Evolutionary conservation across 164 flowering plant genomes (phyloP), one percentile per base, ranked within the genome.

Genomic region (Euptelea pleiosperma): DNA sequence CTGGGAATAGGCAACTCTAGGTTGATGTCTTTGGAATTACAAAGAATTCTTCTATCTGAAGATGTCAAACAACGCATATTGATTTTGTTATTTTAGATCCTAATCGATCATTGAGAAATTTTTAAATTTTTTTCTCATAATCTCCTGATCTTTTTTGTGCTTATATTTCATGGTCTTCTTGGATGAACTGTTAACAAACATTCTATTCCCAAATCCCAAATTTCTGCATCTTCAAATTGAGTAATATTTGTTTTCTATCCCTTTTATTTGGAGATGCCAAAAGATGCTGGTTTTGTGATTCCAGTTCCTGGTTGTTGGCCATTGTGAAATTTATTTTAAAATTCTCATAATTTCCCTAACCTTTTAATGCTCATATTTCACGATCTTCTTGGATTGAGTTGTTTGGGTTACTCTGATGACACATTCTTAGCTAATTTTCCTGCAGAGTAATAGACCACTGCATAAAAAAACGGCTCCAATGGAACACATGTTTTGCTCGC

Each of bases 401-500:
- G 2, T 50, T 34, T 34, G 1, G 11, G 26, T 52, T 14, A 34
- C 25, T 31, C 36, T 8, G 41, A n/a, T 52, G 30, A 61, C 31
- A 30, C 39, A 21, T 43, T 59, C n/a, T n/a, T 37, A 15, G 15
- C 33, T 30, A 16, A 31, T 19, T 18, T 30, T 57, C 15, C 8
- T 71, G 73, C 83, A 93, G 99, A 82, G 73, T 88, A 57, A 57
- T 83, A 59, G 99, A 88, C 15, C 88, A 93, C 57, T 86, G 95
- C 73, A 86, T 86, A 42, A 89, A 81, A 70, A 93, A 90, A 64
- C 82, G 99, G 51, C 87, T 93, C 14, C 84, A 68, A 48, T 93
- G 99, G 99, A 91, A 81, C 61, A 63, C 76, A 36, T 86, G 85
- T 68, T 93, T 86, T 81, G 99, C 93, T 71, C 95, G 96, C 44